Evolutionary conservation across 2,329 filamentous ascomycete genomes (phyloP).

Genomic region (Alternaria ventricosa): DNA sequence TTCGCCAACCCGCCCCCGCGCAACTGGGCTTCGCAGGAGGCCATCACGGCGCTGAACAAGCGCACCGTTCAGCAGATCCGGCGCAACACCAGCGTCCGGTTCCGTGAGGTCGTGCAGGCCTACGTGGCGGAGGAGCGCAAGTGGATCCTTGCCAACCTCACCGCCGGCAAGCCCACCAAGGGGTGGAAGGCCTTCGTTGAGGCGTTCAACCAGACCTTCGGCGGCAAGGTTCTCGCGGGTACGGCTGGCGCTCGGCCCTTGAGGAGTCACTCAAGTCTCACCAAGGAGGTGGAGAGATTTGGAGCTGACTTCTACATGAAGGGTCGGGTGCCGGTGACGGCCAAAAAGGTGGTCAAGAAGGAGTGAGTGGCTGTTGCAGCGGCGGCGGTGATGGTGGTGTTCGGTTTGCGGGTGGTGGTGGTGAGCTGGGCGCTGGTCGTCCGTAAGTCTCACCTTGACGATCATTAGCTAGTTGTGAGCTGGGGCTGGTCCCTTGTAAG

Average conservation of each 20-base stretch:
- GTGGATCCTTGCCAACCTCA: conserved; percentile 33
- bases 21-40: conserved; percentile 35
- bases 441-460: background rate
- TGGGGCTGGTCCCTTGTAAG: background rate
- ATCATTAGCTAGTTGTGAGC: background rate
- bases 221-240: conserved; percentile 19
- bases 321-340: conserved; percentile 27
- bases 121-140: conserved; percentile 30
- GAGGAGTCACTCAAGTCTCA: conserved; percentile 30
- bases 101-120: conserved; percentile 28
- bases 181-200: conserved; percentile 35
- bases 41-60: conserved; percentile 38
- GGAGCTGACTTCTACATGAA: conserved; percentile 28
- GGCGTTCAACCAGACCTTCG: conserved; percentile 33
- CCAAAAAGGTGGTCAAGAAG: conserved; percentile 11
- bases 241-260: conserved; percentile 11
- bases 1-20: conserved; percentile 37
- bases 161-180: conserved; percentile 24
- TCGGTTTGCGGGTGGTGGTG: background rate
- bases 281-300: conserved; percentile 41
- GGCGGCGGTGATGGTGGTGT: background rate
- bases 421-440: background rate
- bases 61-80: conserved; percentile 41
- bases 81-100: conserved; percentile 34
- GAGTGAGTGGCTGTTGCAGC: too few species aligned